Evolutionary conservation across 768 basidiomycete species (phyloP), one percentile per base, ranked within the genome.

Genomic region (Thelephora ganbajun): DNA sequence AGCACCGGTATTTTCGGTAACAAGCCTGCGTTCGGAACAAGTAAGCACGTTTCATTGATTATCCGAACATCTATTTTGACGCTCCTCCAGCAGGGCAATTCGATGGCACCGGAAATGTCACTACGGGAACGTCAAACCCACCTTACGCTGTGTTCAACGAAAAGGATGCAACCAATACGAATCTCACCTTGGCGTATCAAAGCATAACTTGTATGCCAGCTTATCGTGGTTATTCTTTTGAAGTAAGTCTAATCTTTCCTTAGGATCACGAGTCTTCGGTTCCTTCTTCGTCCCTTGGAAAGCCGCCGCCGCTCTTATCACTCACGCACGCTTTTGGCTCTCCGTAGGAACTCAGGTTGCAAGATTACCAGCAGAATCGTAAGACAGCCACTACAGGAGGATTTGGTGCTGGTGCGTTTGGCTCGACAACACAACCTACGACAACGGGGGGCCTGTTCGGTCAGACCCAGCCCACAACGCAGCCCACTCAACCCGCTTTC

Each of bases 131-230:
- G 0, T 66, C 76, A 13, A 77, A 78, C 52, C 80, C 87, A 2
- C 61, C 74, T 2, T 92, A 80, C 57, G 60, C 61, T 39, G 63
- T 68, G 5, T 77, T 69, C 51, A 59, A 46, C 33, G 89, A 92
- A 58, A 87, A 87, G 55, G 89, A 92, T 53, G 55, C 65, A 13
- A 59, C 64, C 7, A 71, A 65, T 49, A 53, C 66, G 14, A 67
- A 45, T 44, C 49, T 64, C 11, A 75, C 67, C 4, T 67, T 83
- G 36, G 81, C 85, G 51, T 94, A 83, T 61, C 89, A 93, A 62
- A 74, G 80, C 34, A 89, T 90, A 47, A 74, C 80, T 14, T 81
- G 80, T 52, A 87, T 83, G 72, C 83, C 83, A 13, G 72, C 73
- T 14, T 94, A 91, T 59, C 64, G 72, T 50, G 81, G 83, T 36